A percentile compares a stretch with the other conserved stretches of the same genome.
These are phyloP conservation scores for Silene coronaria DNA, from an alignment of 179 eudicot species.

Conservation along the genomic window DNA sequence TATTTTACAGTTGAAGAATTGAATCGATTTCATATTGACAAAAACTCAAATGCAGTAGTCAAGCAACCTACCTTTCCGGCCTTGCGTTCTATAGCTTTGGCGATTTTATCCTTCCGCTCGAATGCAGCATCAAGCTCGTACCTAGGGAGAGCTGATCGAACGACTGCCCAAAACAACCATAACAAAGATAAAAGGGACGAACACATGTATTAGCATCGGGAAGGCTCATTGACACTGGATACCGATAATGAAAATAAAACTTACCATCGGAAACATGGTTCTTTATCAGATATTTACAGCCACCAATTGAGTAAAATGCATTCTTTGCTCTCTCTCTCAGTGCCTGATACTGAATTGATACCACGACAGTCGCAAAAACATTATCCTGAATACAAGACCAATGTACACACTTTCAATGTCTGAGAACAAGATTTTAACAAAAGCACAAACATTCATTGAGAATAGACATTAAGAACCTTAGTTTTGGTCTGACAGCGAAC, in stretches of 20 bases:
- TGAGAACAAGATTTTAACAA: background rate
- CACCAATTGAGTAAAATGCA: constrained; percentile 33
- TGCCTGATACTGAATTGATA: constrained; percentile 33
- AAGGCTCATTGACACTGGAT: too few species aligned
- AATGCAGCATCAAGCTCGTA: constrained; percentile 28
- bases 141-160: constrained; percentile 31
- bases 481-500: constrained; percentile 37
- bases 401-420: background rate
- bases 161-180: constrained; percentile 18
- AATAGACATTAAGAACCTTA: constrained; percentile 21
- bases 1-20: constrained; percentile 11
- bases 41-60: too few species aligned
- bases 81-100: constrained; percentile 23
- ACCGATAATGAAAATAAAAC: background rate
- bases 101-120: constrained; percentile 36
- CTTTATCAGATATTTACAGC: constrained; percentile 25
- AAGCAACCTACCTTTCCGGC: background rate
- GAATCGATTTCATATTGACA: background rate
- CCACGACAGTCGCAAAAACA: constrained; percentile 35
- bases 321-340: constrained; percentile 26
- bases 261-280: constrained; percentile 37
- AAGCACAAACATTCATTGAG: background rate
- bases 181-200: background rate
- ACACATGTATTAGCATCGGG: too few species aligned
- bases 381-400: constrained; percentile 27